A percentile compares a stretch with the other conserved stretches of the same genome.
These are phyloP conservation scores for Hansenula lynferdii DNA, from an alignment of 1,139 yeast genomes.

Conservation along the genomic window DNA sequence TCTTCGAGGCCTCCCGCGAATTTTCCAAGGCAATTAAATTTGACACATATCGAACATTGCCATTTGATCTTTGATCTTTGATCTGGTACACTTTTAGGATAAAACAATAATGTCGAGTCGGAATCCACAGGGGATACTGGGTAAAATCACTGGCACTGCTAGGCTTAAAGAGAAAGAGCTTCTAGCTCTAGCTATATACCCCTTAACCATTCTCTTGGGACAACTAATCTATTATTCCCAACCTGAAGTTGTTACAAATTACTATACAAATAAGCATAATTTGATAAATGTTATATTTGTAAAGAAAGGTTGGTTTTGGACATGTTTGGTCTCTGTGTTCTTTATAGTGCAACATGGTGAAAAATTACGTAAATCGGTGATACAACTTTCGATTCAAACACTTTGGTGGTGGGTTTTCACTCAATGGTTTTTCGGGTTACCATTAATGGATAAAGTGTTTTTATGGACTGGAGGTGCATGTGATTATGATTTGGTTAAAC, in stretches of 20 bases:
- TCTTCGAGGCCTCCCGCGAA: too few species aligned
- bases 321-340: slow-evolving; percentile 38
- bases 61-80: neutral
- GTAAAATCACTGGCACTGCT: too few species aligned
- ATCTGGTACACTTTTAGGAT: too few species aligned
- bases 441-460: slow-evolving; percentile 86
- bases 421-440: slow-evolving; percentile 85
- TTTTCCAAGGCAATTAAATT: too few species aligned
- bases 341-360: slow-evolving; percentile 10
- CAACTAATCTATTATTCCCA: slow-evolving; percentile 19
- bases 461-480: slow-evolving; percentile 82
- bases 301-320: slow-evolving; percentile 94
- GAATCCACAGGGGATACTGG: too few species aligned
- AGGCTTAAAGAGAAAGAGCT: too few species aligned
- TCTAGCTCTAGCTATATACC: slow-evolving; percentile 20
- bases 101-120: too few species aligned
- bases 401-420: slow-evolving; percentile 80
- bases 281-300: slow-evolving; percentile 70
- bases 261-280: slow-evolving; percentile 21
- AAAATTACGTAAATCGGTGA: slow-evolving; percentile 22
- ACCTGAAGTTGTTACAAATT: slow-evolving; percentile 17
- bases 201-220: slow-evolving; percentile 25
- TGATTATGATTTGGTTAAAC: slow-evolving; percentile 15
- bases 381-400: slow-evolving; percentile 50
- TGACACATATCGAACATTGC: neutral